phyloP scores from a whole-genome alignment of 2,329 filamentous ascomycete genomes.

The Hymenoscyphus infarciens region DNA sequence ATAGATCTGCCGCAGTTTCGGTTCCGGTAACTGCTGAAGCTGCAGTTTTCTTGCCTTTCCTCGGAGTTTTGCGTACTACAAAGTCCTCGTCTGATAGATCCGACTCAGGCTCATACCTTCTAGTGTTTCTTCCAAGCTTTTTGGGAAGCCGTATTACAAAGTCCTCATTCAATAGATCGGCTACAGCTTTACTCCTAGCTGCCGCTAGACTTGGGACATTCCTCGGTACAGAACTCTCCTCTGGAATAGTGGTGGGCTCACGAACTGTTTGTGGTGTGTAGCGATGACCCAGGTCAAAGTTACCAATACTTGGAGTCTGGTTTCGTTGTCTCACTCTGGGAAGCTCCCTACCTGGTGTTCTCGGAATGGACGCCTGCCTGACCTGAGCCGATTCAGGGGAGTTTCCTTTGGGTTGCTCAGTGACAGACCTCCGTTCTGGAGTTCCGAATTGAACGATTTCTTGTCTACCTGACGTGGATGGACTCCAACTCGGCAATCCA shows the following conservation, averaged over 20 bases:
- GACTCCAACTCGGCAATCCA: neutral
- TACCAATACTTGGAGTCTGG: neutral
- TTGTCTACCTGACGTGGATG: neutral
- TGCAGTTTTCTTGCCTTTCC: neutral
- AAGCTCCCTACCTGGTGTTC: neutral
- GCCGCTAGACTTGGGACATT: neutral
- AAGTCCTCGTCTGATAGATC: neutral
- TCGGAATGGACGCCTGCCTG: neutral
- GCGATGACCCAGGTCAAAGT: neutral
- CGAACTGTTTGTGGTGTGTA: neutral
- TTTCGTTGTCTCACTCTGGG: neutral
- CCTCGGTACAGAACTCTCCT: neutral
- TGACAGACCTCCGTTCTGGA: neutral
- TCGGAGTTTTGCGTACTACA: neutral
- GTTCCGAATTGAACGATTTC: neutral
- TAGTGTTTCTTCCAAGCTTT: neutral
- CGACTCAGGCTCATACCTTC: neutral
- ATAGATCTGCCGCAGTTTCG: neutral
- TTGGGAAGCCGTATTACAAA: neutral
- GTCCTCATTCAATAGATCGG: constrained; percentile 6
- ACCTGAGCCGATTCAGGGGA: neutral
- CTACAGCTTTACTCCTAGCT: neutral
- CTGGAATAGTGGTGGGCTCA: neutral
- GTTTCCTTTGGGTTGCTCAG: neutral
- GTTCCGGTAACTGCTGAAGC: neutral